Evolutionary conservation across 2,329 filamentous ascomycete genomes (phyloP), one percentile per base, ranked within the genome.

Genomic region (Rutstroemia sp.): DNA sequence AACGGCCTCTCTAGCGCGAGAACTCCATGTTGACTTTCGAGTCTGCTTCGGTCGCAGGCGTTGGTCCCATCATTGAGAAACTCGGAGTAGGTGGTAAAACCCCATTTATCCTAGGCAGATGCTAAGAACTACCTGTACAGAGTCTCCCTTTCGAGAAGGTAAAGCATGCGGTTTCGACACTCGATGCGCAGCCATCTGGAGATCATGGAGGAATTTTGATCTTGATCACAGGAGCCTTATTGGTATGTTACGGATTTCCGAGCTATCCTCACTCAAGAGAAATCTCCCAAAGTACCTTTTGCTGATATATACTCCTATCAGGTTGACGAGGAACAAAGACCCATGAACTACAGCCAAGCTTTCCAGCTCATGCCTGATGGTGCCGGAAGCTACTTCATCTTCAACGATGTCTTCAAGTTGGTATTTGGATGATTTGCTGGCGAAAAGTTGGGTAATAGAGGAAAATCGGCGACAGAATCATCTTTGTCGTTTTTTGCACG

Each of bases 1-100:
- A 48, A 67, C 47, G 61, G 30, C 60, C 57, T 46, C 47, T 56
- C 68, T 65, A 96, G 90, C 84, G 88, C 68, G 81, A 87, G 4
- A 73, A 86, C 59, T 97, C 94, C 49, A 95, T 96, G 88, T 80
- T 97, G 74, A 96, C 92, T 51, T 97, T 96, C 69, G 90, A 97
- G 80, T 84, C 80, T 48, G 66, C 76, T 46, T 83, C 86, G 14
- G 73, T 82, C 58, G 77, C 83, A 68, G 92, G 92, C 61, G 74
- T 76, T 38, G 69, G 65, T 23, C 70, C 71, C 34, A 96, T 99
- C 66, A 75, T 86, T 54, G 84, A 89, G 73, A 96, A 96, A 80
- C 82, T 97, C 60, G 71, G 73, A 59, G 92, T 97, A 78, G 66
- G 83, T 38, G 17, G 7, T 17, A 17, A 3, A 3, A 23, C 9